Conservation (phyloP, 495 filamentous ascomycete species). For the Aspergillus campestris region DNA sequence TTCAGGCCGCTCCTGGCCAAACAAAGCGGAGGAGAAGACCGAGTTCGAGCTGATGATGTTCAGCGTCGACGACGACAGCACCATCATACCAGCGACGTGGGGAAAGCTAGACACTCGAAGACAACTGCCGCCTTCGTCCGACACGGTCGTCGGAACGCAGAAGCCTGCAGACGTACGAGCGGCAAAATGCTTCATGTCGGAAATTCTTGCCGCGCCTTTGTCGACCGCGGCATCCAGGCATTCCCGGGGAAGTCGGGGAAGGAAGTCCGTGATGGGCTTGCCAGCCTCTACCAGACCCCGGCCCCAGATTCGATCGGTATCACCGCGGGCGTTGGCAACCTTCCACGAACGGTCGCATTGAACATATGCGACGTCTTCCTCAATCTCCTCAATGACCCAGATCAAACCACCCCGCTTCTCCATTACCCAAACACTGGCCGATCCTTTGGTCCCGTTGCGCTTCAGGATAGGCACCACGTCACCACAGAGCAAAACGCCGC, state of each 20-base stretch:
- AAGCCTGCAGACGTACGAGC: constrained; percentile 63
- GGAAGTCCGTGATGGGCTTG: constrained; percentile 61
- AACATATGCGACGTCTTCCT: constrained; percentile 78
- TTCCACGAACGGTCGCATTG: constrained; percentile 64
- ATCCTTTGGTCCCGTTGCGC: constrained; percentile 80
- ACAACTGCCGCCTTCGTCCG: constrained; percentile 51
- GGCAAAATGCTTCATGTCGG: constrained; percentile 67
- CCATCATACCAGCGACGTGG: constrained; percentile 94
- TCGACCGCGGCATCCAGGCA: constrained; percentile 53
- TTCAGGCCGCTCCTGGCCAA: constrained; percentile 77
- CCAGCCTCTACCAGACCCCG: constrained; percentile 54
- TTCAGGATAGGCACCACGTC: constrained; percentile 97
- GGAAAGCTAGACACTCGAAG: constrained; percentile 87
- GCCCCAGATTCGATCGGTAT: constrained; percentile 73
- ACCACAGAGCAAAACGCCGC: constrained; percentile 88
- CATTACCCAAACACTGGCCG: constrained; percentile 96
- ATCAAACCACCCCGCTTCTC: constrained; percentile 91
- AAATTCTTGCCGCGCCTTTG: constrained; percentile 60
- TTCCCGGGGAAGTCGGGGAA: constrained; percentile 74
- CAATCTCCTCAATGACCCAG: constrained; percentile 97
- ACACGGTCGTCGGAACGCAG: constrained; percentile 71
- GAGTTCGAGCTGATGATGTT: constrained; percentile 87
- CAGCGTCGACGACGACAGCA: constrained; percentile 66
- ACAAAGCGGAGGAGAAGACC: constrained; percentile 84
- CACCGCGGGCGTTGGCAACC: constrained; percentile 58